Evolutionary conservation across 257 asterid species (phyloP).

Genomic region (Primulina huaijiensis): DNA sequence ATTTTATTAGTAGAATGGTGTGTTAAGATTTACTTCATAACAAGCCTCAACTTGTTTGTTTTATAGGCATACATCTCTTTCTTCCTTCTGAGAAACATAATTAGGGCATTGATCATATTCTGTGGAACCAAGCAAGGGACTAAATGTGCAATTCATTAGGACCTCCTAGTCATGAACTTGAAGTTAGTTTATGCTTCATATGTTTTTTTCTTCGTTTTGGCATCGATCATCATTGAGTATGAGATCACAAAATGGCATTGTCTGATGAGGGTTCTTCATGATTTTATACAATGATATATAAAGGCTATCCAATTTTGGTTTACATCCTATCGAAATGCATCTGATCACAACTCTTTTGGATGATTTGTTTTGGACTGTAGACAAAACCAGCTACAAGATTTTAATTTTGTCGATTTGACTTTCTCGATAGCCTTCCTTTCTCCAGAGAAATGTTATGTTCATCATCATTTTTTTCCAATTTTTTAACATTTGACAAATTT

Average conservation of each 20-base stretch:
- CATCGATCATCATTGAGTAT: not conserved
- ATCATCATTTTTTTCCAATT: not conserved
- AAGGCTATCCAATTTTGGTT: too few species aligned
- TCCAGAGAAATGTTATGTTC: not conserved
- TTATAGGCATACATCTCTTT: not conserved
- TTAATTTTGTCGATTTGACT: not conserved
- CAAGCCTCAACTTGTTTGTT: not conserved
- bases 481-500: not conserved
- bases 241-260: not conserved
- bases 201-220: not conserved
- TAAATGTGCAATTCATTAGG: not conserved
- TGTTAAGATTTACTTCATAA: not conserved
- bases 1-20: not conserved
- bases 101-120: not conserved
- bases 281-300: not conserved
- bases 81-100: not conserved
- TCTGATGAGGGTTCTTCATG: not conserved
- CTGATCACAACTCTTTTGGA: not conserved
- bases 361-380: not conserved
- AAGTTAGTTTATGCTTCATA: not conserved
- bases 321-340: not conserved
- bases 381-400: not conserved
- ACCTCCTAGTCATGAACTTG: not conserved
- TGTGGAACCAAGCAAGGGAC: not conserved
- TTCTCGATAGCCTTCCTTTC: conserved; percentile 3